Evolutionary conservation across 1,139 yeast species (phyloP).

Genomic region (Yamadazyma epiphylla): DNA sequence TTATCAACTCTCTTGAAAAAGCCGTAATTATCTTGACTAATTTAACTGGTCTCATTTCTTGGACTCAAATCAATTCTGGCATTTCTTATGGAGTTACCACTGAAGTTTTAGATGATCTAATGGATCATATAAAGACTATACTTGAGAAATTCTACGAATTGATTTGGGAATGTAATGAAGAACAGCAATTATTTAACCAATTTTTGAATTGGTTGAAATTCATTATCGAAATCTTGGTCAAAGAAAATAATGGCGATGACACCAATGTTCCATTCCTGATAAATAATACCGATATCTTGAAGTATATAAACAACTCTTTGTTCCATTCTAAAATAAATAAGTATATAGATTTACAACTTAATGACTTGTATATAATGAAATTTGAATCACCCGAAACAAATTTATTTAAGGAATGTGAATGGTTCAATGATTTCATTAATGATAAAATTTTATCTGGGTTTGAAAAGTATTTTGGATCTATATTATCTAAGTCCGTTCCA

Average conservation of each 20-base stretch:
- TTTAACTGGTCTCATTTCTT: constrained; percentile 41
- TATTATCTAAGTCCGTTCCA: not conserved
- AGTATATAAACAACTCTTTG: constrained; percentile 26
- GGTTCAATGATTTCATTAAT: constrained; percentile 9
- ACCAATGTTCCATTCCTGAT: constrained; percentile 15
- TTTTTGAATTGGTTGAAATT: constrained; percentile 49
- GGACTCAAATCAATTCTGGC: constrained; percentile 22
- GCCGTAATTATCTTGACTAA: constrained; percentile 47
- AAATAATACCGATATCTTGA: constrained; percentile 25
- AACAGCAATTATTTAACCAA: constrained; percentile 47
- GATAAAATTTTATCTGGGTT: constrained; percentile 11
- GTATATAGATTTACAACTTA: constrained; percentile 13
- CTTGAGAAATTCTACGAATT: constrained; percentile 35
- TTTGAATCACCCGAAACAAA: constrained; percentile 5
- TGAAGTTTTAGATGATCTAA: constrained; percentile 21
- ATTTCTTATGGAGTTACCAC: constrained; percentile 26
- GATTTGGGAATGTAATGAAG: constrained; percentile 49
- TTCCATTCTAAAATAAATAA: constrained; percentile 21
- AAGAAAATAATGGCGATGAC: constrained; percentile 31
- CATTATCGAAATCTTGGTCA: constrained; percentile 32
- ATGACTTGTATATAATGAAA: constrained; percentile 14
- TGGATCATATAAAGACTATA: constrained; percentile 24
- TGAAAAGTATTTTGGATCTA: constrained; percentile 12
- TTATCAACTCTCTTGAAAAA: constrained; percentile 58
- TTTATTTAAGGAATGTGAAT: constrained; percentile 6